These are phyloP conservation scores for Entomortierella chlamydospora DNA, from an alignment of 192 early-diverging fungal genomes.

Conservation along the genomic window DNA sequence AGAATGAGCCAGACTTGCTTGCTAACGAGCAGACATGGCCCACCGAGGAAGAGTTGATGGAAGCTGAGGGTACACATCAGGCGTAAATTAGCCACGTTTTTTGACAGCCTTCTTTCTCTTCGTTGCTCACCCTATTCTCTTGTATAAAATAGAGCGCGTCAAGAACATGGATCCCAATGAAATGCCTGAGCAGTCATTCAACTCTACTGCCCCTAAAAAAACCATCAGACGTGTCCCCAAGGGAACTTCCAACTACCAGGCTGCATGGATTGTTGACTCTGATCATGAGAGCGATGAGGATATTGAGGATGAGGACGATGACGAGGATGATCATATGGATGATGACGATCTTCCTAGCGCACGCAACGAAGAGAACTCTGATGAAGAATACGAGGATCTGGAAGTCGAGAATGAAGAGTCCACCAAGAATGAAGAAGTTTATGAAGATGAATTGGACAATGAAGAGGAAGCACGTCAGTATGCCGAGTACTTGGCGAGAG, in stretches of 20 bases:
- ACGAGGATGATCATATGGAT: slow-evolving; percentile 56
- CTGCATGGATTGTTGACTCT: slow-evolving; percentile 95
- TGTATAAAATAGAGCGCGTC: slow-evolving; percentile 35
- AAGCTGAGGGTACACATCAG: slow-evolving; percentile 71
- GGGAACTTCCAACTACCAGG: slow-evolving; percentile 97
- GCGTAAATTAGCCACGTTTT: not conserved
- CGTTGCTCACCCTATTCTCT: not conserved
- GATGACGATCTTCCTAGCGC: slow-evolving; percentile 56
- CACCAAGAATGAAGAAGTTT: slow-evolving; percentile 53
- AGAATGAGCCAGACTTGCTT: slow-evolving; percentile 90
- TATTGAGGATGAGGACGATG: slow-evolving; percentile 68
- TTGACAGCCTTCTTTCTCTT: not conserved
- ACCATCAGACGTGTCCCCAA: slow-evolving; percentile 86
- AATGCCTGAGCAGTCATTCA: slow-evolving; percentile 46
- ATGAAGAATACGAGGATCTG: slow-evolving; percentile 56
- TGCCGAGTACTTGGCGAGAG: slow-evolving; percentile 73
- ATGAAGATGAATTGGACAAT: slow-evolving; percentile 63
- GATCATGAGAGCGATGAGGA: slow-evolving; percentile 73
- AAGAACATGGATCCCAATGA: slow-evolving; percentile 53
- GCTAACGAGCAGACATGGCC: slow-evolving; percentile 99
- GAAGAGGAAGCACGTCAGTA: slow-evolving; percentile 63
- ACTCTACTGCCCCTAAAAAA: slow-evolving; percentile 47
- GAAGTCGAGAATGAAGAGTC: slow-evolving; percentile 52
- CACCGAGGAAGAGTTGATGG: slow-evolving; percentile 92
- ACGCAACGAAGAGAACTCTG: slow-evolving; percentile 60